phyloP scores from a whole-genome alignment of 2,329 filamentous ascomycete species.

The Cryoendolithus antarcticus region DNA sequence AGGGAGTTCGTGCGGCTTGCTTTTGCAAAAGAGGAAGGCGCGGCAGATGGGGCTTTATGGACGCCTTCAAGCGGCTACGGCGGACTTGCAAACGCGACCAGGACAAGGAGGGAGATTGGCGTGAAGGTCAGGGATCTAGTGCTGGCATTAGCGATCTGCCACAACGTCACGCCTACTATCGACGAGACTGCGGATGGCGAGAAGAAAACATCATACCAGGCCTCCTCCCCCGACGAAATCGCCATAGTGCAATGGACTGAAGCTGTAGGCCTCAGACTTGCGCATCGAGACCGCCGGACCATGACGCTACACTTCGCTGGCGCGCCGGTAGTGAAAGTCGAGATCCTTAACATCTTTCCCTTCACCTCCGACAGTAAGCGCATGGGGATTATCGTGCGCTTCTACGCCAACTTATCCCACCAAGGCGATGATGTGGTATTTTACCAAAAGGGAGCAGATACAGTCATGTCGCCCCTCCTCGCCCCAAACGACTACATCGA shows the following conservation, averaged over 20 bases:
- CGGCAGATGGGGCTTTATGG: conserved; percentile 38
- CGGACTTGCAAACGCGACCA: conserved; percentile 44
- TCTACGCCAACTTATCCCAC: conserved; percentile 40
- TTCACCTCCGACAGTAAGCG: conserved; percentile 97
- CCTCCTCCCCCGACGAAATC: conserved; percentile 94
- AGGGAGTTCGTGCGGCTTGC: conserved; percentile 72
- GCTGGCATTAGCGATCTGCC: conserved; percentile 80
- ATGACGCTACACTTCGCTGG: conserved; percentile 73
- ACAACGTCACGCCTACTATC: conserved; percentile 88
- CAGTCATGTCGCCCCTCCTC: conserved; percentile 94
- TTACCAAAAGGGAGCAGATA: conserved; percentile 96
- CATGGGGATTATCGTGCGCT: conserved; percentile 94
- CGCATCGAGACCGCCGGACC: conserved; percentile 72
- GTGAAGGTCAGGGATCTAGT: conserved; percentile 87
- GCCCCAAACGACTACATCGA: conserved; percentile 96
- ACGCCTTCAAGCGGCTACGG: conserved; percentile 63
- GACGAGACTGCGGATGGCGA: conserved; percentile 60
- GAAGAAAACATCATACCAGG: conserved; percentile 76
- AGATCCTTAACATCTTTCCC: conserved; percentile 87
- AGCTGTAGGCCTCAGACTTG: conserved; percentile 71
- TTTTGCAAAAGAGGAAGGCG: conserved; percentile 43
- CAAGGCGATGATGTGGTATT: conserved; percentile 68
- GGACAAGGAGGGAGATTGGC: conserved; percentile 85
- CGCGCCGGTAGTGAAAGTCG: conserved; percentile 65
- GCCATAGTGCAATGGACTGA: conserved; percentile 96